Evolutionary conservation across 2,329 filamentous ascomycete genomes (phyloP), one percentile per base, ranked within the genome.

Genomic region (Trichoderma pleuroti): DNA sequence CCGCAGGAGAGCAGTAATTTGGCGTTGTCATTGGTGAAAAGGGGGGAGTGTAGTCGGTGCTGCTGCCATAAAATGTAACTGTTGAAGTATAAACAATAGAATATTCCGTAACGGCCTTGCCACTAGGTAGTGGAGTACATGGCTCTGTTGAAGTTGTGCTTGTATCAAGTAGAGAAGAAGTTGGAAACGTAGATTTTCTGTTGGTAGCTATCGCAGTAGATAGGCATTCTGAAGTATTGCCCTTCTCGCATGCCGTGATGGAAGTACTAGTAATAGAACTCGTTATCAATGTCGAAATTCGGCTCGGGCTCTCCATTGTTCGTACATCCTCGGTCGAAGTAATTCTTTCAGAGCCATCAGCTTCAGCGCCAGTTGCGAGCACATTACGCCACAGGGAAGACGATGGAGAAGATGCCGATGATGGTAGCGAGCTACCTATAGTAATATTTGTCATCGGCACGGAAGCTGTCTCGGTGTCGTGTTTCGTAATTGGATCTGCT

Each of bases 11-110:
- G 70, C 85, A 86, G 70, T 81, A 80, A 32, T 74, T 76, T 5
- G 82, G 83, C 3, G 80, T 81, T 21, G 74, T 75, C 34, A 86
- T 79, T 12, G 81, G 76, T 4, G 82, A 79, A 72, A 80, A 86
- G 1, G 82, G 83, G 1, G 83, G 81, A 10, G 81, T 86, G 73
- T 87, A 87, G 67, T 85, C 81, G 28, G 74, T 77, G 5, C 79
- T 80, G 67, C 85, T 80, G 18, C 82, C 84, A 10, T 76, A 80
- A 76, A 86, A 84, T 21, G 86, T 87, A 63, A 83, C 79, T 1
- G 86, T 87, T 26, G 82, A 78, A 4, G 84, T 86, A 77, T 87
- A 81, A 21, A 86, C 76, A 42, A 87, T 79, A 3, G 81, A 83
- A 76, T 82, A 85, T 11, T 81, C 75, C 1, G 79, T 84, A 5